phyloP scores from a whole-genome alignment of 2,329 filamentous ascomycete species.

The Monilinia fructicola region DNA sequence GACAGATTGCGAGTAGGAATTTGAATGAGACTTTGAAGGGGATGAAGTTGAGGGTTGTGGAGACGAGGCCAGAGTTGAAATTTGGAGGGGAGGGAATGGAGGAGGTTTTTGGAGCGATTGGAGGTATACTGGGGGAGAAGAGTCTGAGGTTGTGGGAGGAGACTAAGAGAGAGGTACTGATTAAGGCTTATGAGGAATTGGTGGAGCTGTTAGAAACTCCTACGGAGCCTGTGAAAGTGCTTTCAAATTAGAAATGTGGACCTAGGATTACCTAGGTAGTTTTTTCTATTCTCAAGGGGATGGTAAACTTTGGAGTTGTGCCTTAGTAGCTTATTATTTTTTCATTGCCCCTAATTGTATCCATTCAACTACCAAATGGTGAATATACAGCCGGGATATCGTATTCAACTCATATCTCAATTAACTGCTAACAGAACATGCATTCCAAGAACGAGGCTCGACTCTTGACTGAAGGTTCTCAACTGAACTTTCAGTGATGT shows the following conservation, averaged over 20 bases:
- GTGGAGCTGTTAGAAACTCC: conserved; percentile 1
- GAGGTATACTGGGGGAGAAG: conserved; percentile 2
- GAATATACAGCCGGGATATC: background rate
- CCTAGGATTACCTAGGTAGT: background rate
- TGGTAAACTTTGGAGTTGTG: background rate
- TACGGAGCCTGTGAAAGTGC: background rate
- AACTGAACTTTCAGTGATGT: too few species aligned
- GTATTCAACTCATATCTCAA: too few species aligned
- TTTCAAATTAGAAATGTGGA: background rate
- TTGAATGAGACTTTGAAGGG: conserved; percentile 35
- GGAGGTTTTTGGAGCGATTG: background rate
- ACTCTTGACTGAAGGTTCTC: background rate
- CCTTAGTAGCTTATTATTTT: background rate
- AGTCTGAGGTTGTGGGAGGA: conserved; percentile 11
- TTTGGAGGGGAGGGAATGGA: conserved; percentile 31
- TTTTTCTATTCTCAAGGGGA: too few species aligned
- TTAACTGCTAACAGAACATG: background rate
- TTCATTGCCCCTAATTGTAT: too few species aligned
- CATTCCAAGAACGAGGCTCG: background rate
- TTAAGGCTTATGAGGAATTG: conserved; percentile 6
- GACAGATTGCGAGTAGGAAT: conserved; percentile 39
- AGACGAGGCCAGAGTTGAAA: conserved; percentile 37
- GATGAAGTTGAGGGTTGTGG: conserved; percentile 40
- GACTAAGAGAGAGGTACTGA: background rate
- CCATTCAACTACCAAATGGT: background rate